Conservation (phyloP, 352 stramenopile species). For the Pythium dissotocum region DNA sequence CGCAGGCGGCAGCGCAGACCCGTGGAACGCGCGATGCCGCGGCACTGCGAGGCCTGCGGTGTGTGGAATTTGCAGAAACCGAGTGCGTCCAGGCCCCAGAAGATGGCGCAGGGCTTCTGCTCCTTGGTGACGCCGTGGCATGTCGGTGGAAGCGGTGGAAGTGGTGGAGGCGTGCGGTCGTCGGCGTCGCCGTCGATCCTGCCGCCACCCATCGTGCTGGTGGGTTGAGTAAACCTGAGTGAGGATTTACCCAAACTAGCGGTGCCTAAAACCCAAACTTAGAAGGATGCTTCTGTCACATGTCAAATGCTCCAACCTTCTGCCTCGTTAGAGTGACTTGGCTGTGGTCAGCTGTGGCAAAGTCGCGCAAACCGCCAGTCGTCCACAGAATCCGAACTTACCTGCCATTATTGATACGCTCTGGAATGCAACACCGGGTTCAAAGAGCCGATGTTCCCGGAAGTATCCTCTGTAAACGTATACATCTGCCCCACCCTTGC, state of each 20-base stretch:
- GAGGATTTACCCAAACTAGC: not conserved
- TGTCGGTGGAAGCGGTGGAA: too few relatives aligned
- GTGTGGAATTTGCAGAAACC: conserved; percentile 40
- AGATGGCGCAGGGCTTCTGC: conserved; percentile 25
- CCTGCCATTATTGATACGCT: conserved; percentile 3
- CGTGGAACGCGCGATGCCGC: conserved; percentile 31
- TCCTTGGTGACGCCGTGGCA: conserved; percentile 31
- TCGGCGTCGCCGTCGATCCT: not conserved
- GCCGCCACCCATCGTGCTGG: not conserved
- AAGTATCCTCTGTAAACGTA: conserved; percentile 4
- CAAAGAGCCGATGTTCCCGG: not conserved
- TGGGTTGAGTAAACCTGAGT: not conserved
- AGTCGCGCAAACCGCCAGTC: conserved; percentile 18
- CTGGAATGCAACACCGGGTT: conserved; percentile 3
- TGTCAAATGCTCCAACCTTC: too few relatives aligned
- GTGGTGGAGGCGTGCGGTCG: too few relatives aligned
- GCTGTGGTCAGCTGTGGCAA: not conserved
- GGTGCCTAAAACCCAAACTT: not conserved
- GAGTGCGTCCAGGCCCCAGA: conserved; percentile 27
- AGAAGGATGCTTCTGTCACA: too few relatives aligned
- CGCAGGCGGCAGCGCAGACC: conserved; percentile 34
- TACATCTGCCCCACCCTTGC: not conserved
- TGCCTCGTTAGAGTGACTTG: not conserved
- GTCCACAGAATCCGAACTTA: conserved; percentile 4
- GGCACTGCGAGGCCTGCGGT: conserved; percentile 24